Evolutionary conservation across 1,139 yeast species (phyloP).

Genomic region (Geotrichum phurueaensis): DNA sequence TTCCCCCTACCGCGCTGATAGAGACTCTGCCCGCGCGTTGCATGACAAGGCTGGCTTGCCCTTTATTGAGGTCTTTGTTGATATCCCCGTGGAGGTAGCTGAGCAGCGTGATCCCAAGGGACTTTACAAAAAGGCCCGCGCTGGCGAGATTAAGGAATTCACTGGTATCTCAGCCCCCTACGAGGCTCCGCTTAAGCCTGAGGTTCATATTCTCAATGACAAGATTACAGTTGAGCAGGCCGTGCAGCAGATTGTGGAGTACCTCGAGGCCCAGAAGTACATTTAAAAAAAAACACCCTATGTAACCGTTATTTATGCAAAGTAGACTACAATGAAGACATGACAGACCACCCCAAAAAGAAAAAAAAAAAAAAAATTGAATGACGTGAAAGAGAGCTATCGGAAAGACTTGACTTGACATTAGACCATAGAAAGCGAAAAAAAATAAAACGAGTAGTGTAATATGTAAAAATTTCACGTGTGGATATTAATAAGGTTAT

Average conservation of each 20-base stretch:
- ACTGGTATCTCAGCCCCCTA: constrained; percentile 96
- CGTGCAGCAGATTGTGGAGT: constrained; percentile 65
- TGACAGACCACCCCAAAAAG: neutral
- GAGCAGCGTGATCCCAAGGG: constrained; percentile 98
- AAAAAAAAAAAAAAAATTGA: too few relatives aligned
- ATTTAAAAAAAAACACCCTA: constrained; percentile 26
- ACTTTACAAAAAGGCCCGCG: constrained; percentile 90
- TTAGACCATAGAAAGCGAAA: too few relatives aligned
- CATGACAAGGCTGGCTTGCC: constrained; percentile 73
- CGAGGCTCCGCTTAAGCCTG: constrained; percentile 83
- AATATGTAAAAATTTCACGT: neutral
- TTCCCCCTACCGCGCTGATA: constrained; percentile 80
- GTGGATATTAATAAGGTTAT: too few relatives aligned
- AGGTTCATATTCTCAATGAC: constrained; percentile 72
- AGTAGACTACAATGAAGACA: neutral
- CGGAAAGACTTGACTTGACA: too few relatives aligned
- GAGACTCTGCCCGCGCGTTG: constrained; percentile 76
- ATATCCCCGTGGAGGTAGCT: constrained; percentile 88
- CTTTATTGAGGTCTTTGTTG: constrained; percentile 84
- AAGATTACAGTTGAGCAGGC: constrained; percentile 71
- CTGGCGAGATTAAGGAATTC: constrained; percentile 88
- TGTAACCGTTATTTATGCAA: neutral
- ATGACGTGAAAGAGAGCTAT: too few relatives aligned
- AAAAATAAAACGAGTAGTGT: too few relatives aligned
- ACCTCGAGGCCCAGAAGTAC: constrained; percentile 53